Base-by-base conservation (phyloP, 78 protist genomes). In the Bodo saltans region DNA sequence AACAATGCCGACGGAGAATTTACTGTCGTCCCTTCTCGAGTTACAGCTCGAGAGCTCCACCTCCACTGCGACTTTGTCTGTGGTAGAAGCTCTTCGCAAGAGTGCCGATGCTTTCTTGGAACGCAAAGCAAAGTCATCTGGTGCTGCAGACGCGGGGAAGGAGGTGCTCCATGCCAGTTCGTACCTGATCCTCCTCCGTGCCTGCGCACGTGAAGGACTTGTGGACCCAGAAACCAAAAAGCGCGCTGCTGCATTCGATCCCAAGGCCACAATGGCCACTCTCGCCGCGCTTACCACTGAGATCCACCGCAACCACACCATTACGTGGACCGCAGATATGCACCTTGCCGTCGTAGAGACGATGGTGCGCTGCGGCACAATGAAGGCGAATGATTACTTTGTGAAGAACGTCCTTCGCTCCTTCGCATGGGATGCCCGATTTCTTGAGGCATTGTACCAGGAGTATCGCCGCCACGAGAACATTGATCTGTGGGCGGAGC, bases 391-490 rank as follows among this genome's bases (percentile, higher is more conserved):
- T 11, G 69, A 17, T 27, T 40, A 76, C 81, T 76, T 76, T 27
- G 81, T 76, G 21, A 40, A 60, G 37, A 23, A 76, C 69, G 69
- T 76, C 29, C 69, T 76, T 35, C 67, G 81, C 33, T 2, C 3
- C 30, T 76, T 39, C 69, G 32, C 1, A 35, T 76, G 81, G 81
- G 67, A 40, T 1, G 8, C 12, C 69, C 41, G 32, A 3, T 38
- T 30, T 25, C 8, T 4, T 2, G 8, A 28, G 35, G 34, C 42
- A 33, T 67, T 76, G 23, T 38, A 30, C 27, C 17, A 39, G 34
- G 69, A 47, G 81, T 76, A 76, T 38, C 81, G 81, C 12, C 28
- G 1, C 25, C 41, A 23, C 25, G 75, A n/a, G 28, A 67, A 76
- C 69, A 3, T 1, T 29, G 37, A 76, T 3, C 1, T 39, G 41